Conservation (phyloP, 2,329 filamentous ascomycete genomes). For the Penicillium thymicola region DNA sequence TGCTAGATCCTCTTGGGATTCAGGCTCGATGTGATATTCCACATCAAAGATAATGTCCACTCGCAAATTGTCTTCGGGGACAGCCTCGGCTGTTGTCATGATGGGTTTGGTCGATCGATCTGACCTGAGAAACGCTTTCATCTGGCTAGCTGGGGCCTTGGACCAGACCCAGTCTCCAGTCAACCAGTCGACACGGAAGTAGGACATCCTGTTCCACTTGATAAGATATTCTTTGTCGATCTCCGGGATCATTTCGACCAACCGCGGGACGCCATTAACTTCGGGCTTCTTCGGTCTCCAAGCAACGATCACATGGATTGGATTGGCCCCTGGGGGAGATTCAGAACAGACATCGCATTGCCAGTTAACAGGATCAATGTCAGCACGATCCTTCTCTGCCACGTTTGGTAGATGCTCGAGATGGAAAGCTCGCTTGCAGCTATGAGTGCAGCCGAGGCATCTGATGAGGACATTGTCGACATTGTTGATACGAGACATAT, state of each 20-base stretch:
- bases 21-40: constrained; percentile 60
- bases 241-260: constrained; percentile 59
- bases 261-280: constrained; percentile 42
- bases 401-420: constrained; percentile 70
- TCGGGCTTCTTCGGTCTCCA: constrained; percentile 72
- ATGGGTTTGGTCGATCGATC: constrained; percentile 61
- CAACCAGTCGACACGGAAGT: constrained; percentile 81
- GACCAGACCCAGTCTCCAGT: constrained; percentile 87
- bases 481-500: constrained; percentile 68
- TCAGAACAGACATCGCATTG: constrained; percentile 73
- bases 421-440: constrained; percentile 77
- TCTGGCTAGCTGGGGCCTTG: constrained; percentile 58
- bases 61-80: constrained; percentile 81
- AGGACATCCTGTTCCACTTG: constrained; percentile 80
- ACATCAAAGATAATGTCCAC: constrained; percentile 88
- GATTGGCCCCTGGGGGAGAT: constrained; percentile 55
- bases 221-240: constrained; percentile 88
- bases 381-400: constrained; percentile 9
- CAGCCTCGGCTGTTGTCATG: constrained; percentile 70
- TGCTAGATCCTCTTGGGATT: constrained; percentile 59
- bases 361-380: constrained; percentile 71
- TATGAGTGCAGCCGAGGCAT: constrained; percentile 51
- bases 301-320: constrained; percentile 72
- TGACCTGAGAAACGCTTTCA: constrained; percentile 71
- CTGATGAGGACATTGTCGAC: constrained; percentile 74